These are phyloP conservation scores for Yarrowia deformans DNA, from an alignment of 805 yeast genomes.

Conservation along the genomic window DNA sequence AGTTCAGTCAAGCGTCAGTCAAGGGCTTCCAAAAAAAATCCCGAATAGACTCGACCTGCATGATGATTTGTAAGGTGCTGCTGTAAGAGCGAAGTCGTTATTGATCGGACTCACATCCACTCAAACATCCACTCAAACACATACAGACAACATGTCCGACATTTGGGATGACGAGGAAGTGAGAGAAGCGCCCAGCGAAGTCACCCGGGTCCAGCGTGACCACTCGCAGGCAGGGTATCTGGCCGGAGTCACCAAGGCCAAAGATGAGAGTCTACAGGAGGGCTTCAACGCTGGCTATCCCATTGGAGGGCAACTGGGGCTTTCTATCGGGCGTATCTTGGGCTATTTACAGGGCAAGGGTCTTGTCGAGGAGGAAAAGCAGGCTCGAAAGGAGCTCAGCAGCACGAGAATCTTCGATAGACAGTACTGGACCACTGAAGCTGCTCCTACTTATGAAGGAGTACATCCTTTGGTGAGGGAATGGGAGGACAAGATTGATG, in stretches of 20 bases:
- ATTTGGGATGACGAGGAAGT: slow-evolving; percentile 36
- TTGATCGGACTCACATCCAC: not conserved
- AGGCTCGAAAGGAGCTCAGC: slow-evolving; percentile 58
- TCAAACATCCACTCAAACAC: not conserved
- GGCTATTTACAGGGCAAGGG: slow-evolving; percentile 59
- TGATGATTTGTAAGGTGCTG: slow-evolving; percentile 11
- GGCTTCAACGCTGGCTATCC: slow-evolving; percentile 88
- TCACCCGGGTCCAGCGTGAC: slow-evolving; percentile 52
- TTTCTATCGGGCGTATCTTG: slow-evolving; percentile 67
- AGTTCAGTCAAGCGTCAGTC: too few relatives aligned
- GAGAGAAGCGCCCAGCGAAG: slow-evolving; percentile 29
- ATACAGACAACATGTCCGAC: slow-evolving; percentile 20
- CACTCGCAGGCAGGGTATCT: slow-evolving; percentile 84
- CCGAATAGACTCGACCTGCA: slow-evolving; percentile 5
- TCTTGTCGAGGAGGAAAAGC: slow-evolving; percentile 47
- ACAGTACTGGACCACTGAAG: slow-evolving; percentile 59
- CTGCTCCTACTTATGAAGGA: slow-evolving; percentile 46
- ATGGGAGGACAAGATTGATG: slow-evolving; percentile 53
- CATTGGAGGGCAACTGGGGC: slow-evolving; percentile 74
- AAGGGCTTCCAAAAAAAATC: too few relatives aligned
- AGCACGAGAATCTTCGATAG: slow-evolving; percentile 65
- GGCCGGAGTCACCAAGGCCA: slow-evolving; percentile 75
- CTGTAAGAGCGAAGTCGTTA: not conserved
- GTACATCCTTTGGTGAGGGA: slow-evolving; percentile 54
- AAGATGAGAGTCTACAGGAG: slow-evolving; percentile 71